Base-by-base conservation (phyloP, 768 basidiomycete genomes). In the Chalciporus pseudorubinellus region DNA sequence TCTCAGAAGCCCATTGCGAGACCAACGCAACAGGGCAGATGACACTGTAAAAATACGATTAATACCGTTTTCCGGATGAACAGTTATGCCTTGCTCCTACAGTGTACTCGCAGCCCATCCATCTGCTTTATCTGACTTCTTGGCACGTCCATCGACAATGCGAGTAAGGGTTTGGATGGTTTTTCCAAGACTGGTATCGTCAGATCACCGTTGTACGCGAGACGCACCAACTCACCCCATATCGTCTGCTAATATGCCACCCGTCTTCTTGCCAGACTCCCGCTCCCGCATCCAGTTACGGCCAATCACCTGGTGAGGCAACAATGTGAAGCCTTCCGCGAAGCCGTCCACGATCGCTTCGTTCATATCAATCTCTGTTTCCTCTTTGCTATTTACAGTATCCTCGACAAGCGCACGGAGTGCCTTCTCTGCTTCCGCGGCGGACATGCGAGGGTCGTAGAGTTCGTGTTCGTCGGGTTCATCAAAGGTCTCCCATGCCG, bases 211-310 rank as follows among this genome's bases (percentile, higher is more conserved):
- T 45, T 18, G 9, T 7, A 4, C 13, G 26, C 20, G 12, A 49
- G n/a, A 8, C 24, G 10, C 3, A 7, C 11, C 1, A 19, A 58
- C 76, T 44, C 59, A 87, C 88, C 88, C 89, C 87, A 91, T 91
- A 61, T 90, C 90, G 65, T 98, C 94, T 5, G 93, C 93, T 13
- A 97, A 72, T 58, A 98, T 93, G 0, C 95, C 95, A 1, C 95
- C 95, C 7, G 62, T 73, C 58, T 85, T 83, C 69, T 90, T 91
- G 28, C 82, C 84, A 8, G 77, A 68, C 69, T 98, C 95, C 18
- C 95, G 79, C 7, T 85, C 82, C 20, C 74, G 74, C 89, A 99
- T 94, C 95, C 95, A 99, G 21, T 70, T 69, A 0, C 93, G 77
- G 19, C 92, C 92, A 43, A 89, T 72, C 9, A 97, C 75, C 60